Evolutionary conservation across 768 basidiomycete genomes (phyloP), one percentile per base, ranked within the genome.

Genomic region (Mycena albidolilacea): DNA sequence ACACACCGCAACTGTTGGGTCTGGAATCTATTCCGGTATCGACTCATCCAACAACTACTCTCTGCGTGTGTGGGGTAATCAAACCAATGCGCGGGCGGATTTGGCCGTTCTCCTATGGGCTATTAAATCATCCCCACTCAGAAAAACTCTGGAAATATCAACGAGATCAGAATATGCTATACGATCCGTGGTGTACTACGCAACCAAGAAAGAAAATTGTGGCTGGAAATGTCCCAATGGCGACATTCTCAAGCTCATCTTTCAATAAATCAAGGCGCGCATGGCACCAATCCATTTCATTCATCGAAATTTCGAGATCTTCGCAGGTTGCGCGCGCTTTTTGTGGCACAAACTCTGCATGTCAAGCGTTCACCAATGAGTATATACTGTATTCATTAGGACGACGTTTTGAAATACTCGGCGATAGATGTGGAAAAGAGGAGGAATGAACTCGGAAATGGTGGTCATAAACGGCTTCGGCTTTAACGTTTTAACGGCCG

Each of bases 161-260:
- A 59, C 57, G 2, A 21, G 63, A 19, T 71, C 69, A 1, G 63
- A 64, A 43, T 71, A 71, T 21, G 64, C 64, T 6, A 65, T 71
- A 1, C 6, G 58, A 2, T 71, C 69, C 0, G 21, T 57, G 3
- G 48, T 38, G 5, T 70, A 70, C 43, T 70, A 70, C 19, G 61
- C 69, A 5, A 14, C 3, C 9, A 55, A 48, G 38, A 70, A 70
- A 11, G 43, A 64, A 8, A 19, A 48, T 4, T 63, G 50, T 17
- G 69, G 69, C 17, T 64, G 62, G 69, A 70, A 19, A 46, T 70
- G 69, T 50, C 52, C 54, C 0, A 70, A 70, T 23, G 69, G 69
- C 3, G 69, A 70, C 54, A 39, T 64, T 1, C 37, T 64, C 2
- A 63, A 64, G 39, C 10, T 37, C 23, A 70, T 70, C 4, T 17